Base-by-base conservation (phyloP, 495 filamentous ascomycete species). In the Neurospora sp. region DNA sequence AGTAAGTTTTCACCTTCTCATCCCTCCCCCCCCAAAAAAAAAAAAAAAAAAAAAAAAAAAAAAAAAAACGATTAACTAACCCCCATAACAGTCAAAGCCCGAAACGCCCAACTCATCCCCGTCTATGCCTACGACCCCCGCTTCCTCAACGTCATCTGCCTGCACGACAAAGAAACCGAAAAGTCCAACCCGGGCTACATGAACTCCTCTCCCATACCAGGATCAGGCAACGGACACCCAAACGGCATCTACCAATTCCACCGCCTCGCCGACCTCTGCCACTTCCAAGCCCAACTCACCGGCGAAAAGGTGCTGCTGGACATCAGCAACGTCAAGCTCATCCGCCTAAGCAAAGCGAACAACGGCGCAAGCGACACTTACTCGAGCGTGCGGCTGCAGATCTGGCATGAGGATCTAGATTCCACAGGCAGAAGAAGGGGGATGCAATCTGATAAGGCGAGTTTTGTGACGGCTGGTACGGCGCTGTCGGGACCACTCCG, bases 271-370 rank as follows among this genome's bases (percentile, higher is more conserved):
- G 79, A 80, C 17, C 75, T 81, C 1, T 80, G 78, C 73, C 74
- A 79, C 69, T 81, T 81, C 68, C 80, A 81, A 70, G 79, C 76
- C 3, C 75, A 74, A n/a, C 79, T 81, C 35, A 81, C 80, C 0
- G 71, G 74, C 41, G 76, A 81, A 40, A 77, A 78, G 37, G 80
- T 81, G 0, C 76, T 81, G 3, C 76, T 81, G 1, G 80, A 81
- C 53, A 81, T 81, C 22, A 70, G 74, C 31, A 76, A 73, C 70
- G 79, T 79, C 27, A 79, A 78, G 48, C 72, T 79, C 8, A 74
- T 81, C 20, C 75, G 70, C 10, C 68, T 81, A 1, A 69, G 45
- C 71, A 74, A 69, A 40, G 75, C 75, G 1, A 73, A 71, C 72
- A 75, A 59, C 38, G 71, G 75, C 12, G 72, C 74, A n/a, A 76